Percentiles rank a stretch among this genome's conserved stretches.
phyloP scores from a whole-genome alignment of 2,329 filamentous ascomycete genomes.

The Colletotrichum abscissum region DNA sequence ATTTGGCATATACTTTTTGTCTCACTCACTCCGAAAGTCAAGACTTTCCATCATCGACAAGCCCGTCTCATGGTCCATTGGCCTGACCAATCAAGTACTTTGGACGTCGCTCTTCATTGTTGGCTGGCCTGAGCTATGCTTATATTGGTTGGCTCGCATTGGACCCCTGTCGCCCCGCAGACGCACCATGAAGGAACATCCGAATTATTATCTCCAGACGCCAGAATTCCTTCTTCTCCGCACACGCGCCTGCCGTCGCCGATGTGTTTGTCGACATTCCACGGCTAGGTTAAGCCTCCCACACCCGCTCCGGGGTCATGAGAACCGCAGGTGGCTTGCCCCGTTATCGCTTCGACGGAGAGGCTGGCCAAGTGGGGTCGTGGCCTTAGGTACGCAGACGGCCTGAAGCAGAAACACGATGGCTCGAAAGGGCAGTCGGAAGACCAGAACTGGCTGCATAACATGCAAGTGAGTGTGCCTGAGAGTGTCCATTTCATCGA shows the following conservation, averaged over 20 bases:
- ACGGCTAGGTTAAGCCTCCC: not conserved
- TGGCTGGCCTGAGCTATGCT: conserved; percentile 13
- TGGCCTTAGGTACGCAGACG: not conserved
- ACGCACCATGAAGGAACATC: not conserved
- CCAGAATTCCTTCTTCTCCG: not conserved
- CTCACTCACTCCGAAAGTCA: not conserved
- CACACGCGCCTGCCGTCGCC: not conserved
- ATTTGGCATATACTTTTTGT: not conserved
- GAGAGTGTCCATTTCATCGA: not conserved
- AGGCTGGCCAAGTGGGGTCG: not conserved
- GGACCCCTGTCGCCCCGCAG: not conserved
- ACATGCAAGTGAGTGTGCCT: conserved; percentile 60
- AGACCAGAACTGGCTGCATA: conserved; percentile 61
- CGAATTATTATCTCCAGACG: not conserved
- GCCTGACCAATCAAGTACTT: not conserved
- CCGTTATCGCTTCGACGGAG: not conserved
- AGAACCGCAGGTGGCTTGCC: not conserved
- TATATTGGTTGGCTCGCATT: conserved; percentile 15
- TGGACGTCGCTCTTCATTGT: not conserved
- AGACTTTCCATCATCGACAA: not conserved
- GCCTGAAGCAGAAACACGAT: not conserved
- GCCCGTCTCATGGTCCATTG: not conserved
- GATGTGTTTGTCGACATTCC: not conserved
- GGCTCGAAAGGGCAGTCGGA: conserved; percentile 38
- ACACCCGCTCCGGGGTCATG: not conserved